Base-by-base conservation (phyloP, 106 monocot species). In the Phalaenopsis aphrodite region DNA sequence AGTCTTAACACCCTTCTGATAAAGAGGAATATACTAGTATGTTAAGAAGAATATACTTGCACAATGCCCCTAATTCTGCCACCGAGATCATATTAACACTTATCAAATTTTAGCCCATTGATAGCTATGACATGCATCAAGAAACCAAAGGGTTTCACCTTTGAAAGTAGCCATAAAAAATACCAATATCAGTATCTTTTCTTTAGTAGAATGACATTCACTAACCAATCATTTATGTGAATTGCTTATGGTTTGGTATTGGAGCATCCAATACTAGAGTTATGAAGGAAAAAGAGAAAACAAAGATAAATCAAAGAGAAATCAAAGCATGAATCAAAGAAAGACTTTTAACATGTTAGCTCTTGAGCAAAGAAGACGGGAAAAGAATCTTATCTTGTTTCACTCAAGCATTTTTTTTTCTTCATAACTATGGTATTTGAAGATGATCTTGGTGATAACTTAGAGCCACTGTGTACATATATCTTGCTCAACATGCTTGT, bases 71-170 rank as follows among this genome's bases (percentile, higher is more conserved):
- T 91, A 41, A 86, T 85, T 14, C 93, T 91, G 39, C 89, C 86
- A 42, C 82, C 86, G 75, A 95, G 91, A 84, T 95, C 89, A 91
- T 95, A 93, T 84, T 95, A 93, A 72, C 93, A 84, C 66, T 95
- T 95, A 80, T 95, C 89, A 77, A 93, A 95, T 75, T 83, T 86
- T 41, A 95, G 47, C 95, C 95, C 93, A 85, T 95, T 93, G 45
- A 91, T 93, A 77, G 82, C 95, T 66, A 95, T 88, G 89, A 93
- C 86, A 87, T 93, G 83, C 95, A 95, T 95, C 86, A 95, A 84
- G 14, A 91, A 93, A 67, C 77, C 80, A 79, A 82, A 87, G 30
- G 93, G 89, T 79, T 95, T 95, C 42, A 88, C 88, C 95, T 93
- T 69, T 71, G 71, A 19, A 41, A 42, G 15, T 18, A 43, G 18